phyloP scores from a whole-genome alignment of 2,329 filamentous ascomycete species.

The Phialocephala sp. region DNA sequence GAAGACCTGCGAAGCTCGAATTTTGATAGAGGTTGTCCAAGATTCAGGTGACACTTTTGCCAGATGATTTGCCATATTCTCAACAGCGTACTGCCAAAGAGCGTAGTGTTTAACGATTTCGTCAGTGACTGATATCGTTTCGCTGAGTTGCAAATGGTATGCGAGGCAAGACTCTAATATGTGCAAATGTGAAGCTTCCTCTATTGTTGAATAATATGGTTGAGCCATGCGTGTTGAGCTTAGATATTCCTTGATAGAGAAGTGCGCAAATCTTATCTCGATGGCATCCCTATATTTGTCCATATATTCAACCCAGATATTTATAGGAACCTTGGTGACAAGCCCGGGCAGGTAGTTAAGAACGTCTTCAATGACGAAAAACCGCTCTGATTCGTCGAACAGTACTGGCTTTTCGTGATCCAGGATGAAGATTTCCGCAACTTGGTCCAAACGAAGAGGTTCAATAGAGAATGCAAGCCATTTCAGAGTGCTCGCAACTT shows the following conservation, averaged over 20 bases:
- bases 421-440: conserved; percentile 20
- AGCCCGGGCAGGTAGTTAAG: conserved; percentile 13
- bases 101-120: background rate
- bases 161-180: conserved; percentile 5
- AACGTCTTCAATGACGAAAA: conserved; percentile 41
- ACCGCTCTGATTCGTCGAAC: conserved; percentile 31
- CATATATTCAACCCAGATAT: too few species aligned
- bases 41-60: background rate
- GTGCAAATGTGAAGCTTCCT: background rate
- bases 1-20: background rate
- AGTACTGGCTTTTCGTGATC: conserved; percentile 33
- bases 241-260: conserved; percentile 43
- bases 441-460: conserved; percentile 39
- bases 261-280: conserved; percentile 38
- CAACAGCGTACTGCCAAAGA: conserved; percentile 10
- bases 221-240: conserved; percentile 24
- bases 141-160: conserved; percentile 7
- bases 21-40: background rate
- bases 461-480: conserved; percentile 38
- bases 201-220: background rate
- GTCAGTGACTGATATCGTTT: background rate
- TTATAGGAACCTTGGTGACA: background rate
- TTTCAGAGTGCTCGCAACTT: conserved; percentile 30
- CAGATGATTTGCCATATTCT: conserved; percentile 6
- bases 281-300: background rate